Percentiles rank a stretch among this genome's conserved stretches.
These are phyloP conservation scores for Hortaea sp. DNA, from an alignment of 2,329 filamentous ascomycete genomes.

Conservation along the genomic window DNA sequence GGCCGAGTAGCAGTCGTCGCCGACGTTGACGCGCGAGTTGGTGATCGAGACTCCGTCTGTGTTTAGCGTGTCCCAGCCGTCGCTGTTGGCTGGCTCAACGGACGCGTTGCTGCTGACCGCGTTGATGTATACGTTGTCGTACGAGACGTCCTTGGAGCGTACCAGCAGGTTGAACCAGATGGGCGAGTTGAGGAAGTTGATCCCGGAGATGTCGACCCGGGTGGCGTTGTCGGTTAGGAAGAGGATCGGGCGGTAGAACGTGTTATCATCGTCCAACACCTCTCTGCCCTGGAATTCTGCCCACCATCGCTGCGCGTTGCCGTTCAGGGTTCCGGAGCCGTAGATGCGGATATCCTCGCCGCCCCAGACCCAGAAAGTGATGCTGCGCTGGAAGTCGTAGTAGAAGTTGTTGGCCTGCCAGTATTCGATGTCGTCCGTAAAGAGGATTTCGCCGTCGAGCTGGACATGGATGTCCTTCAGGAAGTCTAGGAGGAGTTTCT, in stretches of 20 bases:
- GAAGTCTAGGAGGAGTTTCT: background rate
- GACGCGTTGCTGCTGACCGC: background rate
- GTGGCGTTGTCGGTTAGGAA: background rate
- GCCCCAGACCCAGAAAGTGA: background rate
- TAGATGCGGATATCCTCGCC: background rate
- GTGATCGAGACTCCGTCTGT: background rate
- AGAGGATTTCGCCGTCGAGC: background rate
- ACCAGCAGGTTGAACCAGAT: background rate
- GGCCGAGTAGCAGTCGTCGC: background rate
- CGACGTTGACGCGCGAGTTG: background rate
- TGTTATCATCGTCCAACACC: background rate
- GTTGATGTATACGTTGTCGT: background rate
- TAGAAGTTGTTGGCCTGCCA: background rate
- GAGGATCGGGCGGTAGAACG: background rate
- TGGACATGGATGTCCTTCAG: background rate
- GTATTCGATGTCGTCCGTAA: background rate
- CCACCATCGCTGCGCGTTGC: conserved; percentile 1
- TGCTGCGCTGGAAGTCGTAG: background rate
- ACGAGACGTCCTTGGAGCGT: background rate
- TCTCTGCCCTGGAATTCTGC: background rate
- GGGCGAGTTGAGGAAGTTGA: background rate
- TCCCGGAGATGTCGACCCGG: background rate
- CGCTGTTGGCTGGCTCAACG: background rate
- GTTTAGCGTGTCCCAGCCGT: background rate
- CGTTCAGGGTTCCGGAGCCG: background rate